A percentile compares a stretch with the other conserved stretches of the same genome.
Conservation (phyloP, 176 grass and related monocot species). For the Sorghum bicolor region Sorghum_bicolor_NCBIv3 NC_012870.2:7321001-7321500, state of each 20-base stretch:
- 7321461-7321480: conserved; percentile 8
- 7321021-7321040: background rate
- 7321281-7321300: background rate
- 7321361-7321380: background rate
- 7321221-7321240: conserved; percentile 3
- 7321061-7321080: background rate
- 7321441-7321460: conserved; percentile 18
- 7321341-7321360: background rate
- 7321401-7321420: conserved; percentile 21
- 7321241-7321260: background rate
- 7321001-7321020: background rate
- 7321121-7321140: background rate
- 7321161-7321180: background rate
- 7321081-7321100: background rate
- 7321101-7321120: background rate
- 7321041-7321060: background rate
- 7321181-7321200: background rate
- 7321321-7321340: background rate
- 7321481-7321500: conserved; percentile 27
- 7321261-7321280: background rate
- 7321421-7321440: conserved; percentile 3
- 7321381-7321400: background rate
- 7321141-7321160: background rate
- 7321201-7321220: background rate
- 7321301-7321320: background rate